Evolutionary conservation across 2,329 filamentous ascomycete species (phyloP), one percentile per base, ranked within the genome.

Genomic region (Penicillium italicum): DNA sequence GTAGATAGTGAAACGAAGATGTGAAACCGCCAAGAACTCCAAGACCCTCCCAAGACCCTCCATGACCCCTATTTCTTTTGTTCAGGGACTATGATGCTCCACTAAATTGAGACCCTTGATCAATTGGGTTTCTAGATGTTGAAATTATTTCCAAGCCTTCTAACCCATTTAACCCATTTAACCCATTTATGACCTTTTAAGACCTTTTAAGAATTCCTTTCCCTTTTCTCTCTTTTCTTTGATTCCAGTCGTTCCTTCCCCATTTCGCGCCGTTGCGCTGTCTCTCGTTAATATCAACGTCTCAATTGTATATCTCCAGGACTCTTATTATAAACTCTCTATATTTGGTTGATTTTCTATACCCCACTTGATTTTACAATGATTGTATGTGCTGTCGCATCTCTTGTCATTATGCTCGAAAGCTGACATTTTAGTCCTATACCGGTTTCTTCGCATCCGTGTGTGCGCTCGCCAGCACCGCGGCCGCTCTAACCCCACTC

Each of bases 401-500:
- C 28, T 11, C 33, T 28, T 37, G 11, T 20, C n/a, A 5, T 20
- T 31, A 22, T 14, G 12, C 14, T 14, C 30, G 16, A 18, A 56
- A 22, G 51, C 38, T 48, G 10, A 50, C n/a, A 14, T 14, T 24
- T 30, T 42, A 56, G 71, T 66, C 69, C 42, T 70, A 69, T 59
- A 59, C 63, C 65, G 64, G 69, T 63, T 59, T 72, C 43, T 63
- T 78, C 54, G 68, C 74, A 59, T 72, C 75, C 30, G 67, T 74
- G 49, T 74, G 69, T 64, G 74, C 72, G 51, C 70, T 79, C 53
- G 70, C 77, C 38, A 71, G 76, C 62, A 71, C 80, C 62, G 78
- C 76, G 37, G 66, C 74, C 20, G 82, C 83, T 28, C 80, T 85
- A 42, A 79, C 80, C 52, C 79, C 83, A 7, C 75, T 86, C 53